Evolutionary conservation across 2,329 filamentous ascomycete species (phyloP), one percentile per base, ranked within the genome.

Genomic region (Chrysosphaeria jannelii): DNA sequence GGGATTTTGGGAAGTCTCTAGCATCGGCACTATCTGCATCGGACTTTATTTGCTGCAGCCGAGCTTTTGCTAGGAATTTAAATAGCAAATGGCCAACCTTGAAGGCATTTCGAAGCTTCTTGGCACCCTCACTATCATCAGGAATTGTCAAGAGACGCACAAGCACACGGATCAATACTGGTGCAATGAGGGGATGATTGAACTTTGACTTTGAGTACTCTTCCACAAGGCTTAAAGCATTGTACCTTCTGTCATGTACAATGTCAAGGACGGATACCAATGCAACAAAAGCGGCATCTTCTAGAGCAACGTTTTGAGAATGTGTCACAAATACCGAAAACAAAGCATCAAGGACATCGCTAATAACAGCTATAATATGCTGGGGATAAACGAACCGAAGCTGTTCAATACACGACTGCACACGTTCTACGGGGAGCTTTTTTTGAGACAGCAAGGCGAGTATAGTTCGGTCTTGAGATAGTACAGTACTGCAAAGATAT

Each of bases 371-470:
- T 30, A 97, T 85, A 16, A 97, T 74, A 44, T 97, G 88, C 26
- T 93, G 90, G 40, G 97, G 85, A 0, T 85, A 74, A 1, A 97
- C 79, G 33, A 93, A 93, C 11, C 79, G 66, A 23, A 93, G 60
- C 33, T 79, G 67, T 38, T 71, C 70, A 20, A 97, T 47, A 1
- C 89, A 49, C 13, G 63, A 54, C 1, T 72, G 53, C 2, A 93
- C 52, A 17, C 79, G 64, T 14, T 66, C 63, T 21, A 65, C 57
- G 1, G 66, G 53, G 19, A 67, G 55, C 8, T 81, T 69, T 36
- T 64, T 75, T 85, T 85, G 93, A 34, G 68, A 74, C 16, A 93
- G 46, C 13, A 97, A 50, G 10, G 75, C 71, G 10, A 91, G 48
- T 8, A 97, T 58, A 10, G 70, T 62, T 26, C 79, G 69, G 39